These are phyloP conservation scores for Ophiosphaerella korrae DNA, from an alignment of 2,329 filamentous ascomycete species.

Conservation along the genomic window DNA sequence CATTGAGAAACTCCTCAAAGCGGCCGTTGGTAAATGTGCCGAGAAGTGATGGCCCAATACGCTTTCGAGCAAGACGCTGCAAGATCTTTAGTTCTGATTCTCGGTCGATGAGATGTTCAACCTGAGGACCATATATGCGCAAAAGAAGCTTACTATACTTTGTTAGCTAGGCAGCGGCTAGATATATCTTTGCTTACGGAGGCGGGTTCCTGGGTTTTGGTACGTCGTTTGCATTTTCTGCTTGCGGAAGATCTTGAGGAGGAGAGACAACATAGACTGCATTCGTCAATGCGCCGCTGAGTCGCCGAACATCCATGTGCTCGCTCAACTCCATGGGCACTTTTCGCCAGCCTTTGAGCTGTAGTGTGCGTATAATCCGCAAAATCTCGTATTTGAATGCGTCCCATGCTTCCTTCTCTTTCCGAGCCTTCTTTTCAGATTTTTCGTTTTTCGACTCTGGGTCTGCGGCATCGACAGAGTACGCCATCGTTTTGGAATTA, in stretches of 20 bases:
- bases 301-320: constrained; percentile 70
- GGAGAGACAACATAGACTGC: constrained; percentile 94
- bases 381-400: constrained; percentile 91
- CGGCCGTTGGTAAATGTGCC: constrained; percentile 94
- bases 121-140: constrained; percentile 91
- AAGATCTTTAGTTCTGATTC: constrained; percentile 88
- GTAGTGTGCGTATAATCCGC: constrained; percentile 83
- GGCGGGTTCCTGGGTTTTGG: constrained; percentile 55
- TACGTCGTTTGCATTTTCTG: constrained; percentile 46
- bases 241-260: constrained; percentile 63
- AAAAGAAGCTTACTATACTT: constrained; percentile 74
- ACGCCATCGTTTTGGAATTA: constrained; percentile 86
- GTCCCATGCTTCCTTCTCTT: constrained; percentile 79
- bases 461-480: constrained; percentile 63
- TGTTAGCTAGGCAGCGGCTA: constrained; percentile 11
- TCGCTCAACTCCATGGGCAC: constrained; percentile 74
- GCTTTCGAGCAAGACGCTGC: constrained; percentile 83
- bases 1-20: constrained; percentile 93
- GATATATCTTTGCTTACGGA: constrained; percentile 51
- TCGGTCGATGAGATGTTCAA: constrained; percentile 93
- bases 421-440: constrained; percentile 55
- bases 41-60: constrained; percentile 87
- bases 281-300: constrained; percentile 94
- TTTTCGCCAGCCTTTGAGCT: constrained; percentile 87
- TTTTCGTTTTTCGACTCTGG: constrained; percentile 54